Base-by-base conservation (phyloP, 1,284 basidiomycete genomes). In the Pascua guehoae region DNA sequence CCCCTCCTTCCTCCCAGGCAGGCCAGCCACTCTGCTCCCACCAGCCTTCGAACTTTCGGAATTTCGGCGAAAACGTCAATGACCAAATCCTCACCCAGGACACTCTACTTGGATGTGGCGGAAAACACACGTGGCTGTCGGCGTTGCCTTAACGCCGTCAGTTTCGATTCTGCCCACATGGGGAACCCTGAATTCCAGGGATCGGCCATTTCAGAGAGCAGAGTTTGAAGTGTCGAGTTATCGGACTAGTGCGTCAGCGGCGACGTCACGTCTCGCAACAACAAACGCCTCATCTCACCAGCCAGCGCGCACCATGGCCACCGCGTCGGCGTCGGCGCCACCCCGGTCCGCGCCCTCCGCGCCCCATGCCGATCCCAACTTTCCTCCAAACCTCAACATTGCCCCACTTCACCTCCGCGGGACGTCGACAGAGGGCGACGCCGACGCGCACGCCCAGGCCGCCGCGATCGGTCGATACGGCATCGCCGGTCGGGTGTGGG, bases 401-500 rank as follows among this genome's bases (percentile, higher is more conserved):
- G 46, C 46, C 16, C 73, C 75, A 4, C 60, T 73, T 2, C 55
- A 61, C 5, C 52, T 66, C 14, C 41, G 32, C 14, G 53, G 58
- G 53, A 53, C 56, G 2, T 57, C 53, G 42, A 51, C 56, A 5
- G 47, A 60, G 11, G 51, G 43, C 16, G 50, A 41, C 18, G 47
- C 55, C 4, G 64, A 68, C 18, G 57, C 56, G 41, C 52, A 58
- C n/a, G 66, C 65, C 32, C 67, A 71, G 49, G 53, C 46, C 39
- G 64, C 63, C 43, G 70, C 66, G 9, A 77, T 77, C 36, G 60
- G 50, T 18, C 52, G 55, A 49, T 77, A 75, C 60, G 75, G 75
- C 8, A 77, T 77, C 48, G 75, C 75, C 5, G 75, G 75, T 2
- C 57, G 74, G 15, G 66, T 77, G 2, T 77, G 75, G 75, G 75